phyloP scores from a whole-genome alignment of 306 rosid species.

The Betula pendula region DNA sequence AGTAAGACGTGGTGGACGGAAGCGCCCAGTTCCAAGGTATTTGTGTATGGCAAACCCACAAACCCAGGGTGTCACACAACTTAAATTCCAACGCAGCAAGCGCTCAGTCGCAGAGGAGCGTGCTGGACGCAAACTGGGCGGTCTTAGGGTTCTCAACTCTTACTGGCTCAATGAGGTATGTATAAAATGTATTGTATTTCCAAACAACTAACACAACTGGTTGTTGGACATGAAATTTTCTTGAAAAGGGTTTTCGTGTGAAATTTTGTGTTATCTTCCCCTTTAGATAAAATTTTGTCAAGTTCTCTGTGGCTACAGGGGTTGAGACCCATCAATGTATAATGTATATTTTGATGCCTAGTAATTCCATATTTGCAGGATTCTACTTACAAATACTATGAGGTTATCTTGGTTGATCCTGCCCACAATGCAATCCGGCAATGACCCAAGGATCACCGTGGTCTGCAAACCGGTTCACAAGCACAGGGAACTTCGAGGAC shows the following conservation, averaged over 20 bases:
- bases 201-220: background rate
- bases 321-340: too few relatives aligned
- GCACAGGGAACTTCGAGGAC: constrained; percentile 28
- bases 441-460: constrained; percentile 34
- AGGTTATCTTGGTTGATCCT: constrained; percentile 26
- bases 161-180: constrained; percentile 34
- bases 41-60: constrained; percentile 28
- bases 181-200: background rate
- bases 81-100: constrained; percentile 35
- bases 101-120: constrained; percentile 34
- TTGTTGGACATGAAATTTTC: background rate
- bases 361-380: background rate
- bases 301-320: too few relatives aligned
- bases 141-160: constrained; percentile 27
- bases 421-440: constrained; percentile 29
- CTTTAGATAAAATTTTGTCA: background rate
- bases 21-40: constrained; percentile 29
- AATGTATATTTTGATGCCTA: background rate
- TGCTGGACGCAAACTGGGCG: constrained; percentile 16
- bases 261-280: background rate
- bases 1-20: constrained; percentile 25
- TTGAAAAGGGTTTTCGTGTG: background rate
- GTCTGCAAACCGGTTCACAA: constrained; percentile 36
- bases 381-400: constrained; percentile 35
- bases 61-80: constrained; percentile 32